Evolutionary conservation across 176 grass and related monocot species (phyloP), one percentile per base, ranked within the genome.

Genomic region (Puya raimondii): DNA sequence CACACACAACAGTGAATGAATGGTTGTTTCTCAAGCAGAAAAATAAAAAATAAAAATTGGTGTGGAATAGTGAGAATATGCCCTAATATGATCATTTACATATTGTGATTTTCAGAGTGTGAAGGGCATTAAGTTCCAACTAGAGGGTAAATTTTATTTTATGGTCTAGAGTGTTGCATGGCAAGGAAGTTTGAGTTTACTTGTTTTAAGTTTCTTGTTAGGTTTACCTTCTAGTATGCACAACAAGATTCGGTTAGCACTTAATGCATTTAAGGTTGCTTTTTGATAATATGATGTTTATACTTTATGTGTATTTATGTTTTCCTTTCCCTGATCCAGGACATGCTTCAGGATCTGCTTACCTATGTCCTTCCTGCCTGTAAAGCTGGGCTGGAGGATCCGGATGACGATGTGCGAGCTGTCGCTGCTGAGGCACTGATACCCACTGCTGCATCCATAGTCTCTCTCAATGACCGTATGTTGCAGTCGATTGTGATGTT

Each of bases 391-490:
- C 64, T 99, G 64, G 86, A 99, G 72, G 94, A 99, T 77, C 89
- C 89, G 1, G 94, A 99, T 72, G 89, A 99, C 86, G 94, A 99
- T 78, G 94, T 99, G 59, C 85, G 94, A 81, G 94, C 94, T 64
- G 94, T 99, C 69, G 94, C 94, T 29, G 94, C 94, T 76, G 94
- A 99, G 74, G 89, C 94, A 49, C 83, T 99, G 64, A 87, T 99
- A 69, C 94, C 94, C n/a, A 79, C 94, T 72, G 82, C 94, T 23
- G 77, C 90, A 70, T 82, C 86, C 69, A 80, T 97, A 72, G 87
- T 90, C 82, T 86, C 86, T 17, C 86, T 90, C 69, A 84, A 92
- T 83, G 89, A 97, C 78, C 79, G 86, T 79, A 80, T 87, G 64
- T 64, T 97, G 47, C 82, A 88, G 80, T 83, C 89, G 12, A 81